phyloP scores from a whole-genome alignment of 2,329 filamentous ascomycete genomes.

The Fusarium decemcellulare region DNA sequence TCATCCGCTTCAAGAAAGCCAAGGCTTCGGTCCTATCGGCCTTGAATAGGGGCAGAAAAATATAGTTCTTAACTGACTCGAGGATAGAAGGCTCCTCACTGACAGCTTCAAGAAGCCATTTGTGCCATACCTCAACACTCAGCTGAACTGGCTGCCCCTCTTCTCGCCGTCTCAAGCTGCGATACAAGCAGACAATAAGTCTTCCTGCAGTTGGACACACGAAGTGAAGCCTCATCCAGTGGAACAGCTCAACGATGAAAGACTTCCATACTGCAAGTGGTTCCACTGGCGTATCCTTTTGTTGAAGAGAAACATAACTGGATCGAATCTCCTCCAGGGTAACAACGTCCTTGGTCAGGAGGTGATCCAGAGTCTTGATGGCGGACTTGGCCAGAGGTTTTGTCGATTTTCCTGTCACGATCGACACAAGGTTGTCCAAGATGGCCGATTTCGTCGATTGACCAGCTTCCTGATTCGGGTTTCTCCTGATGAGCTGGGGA shows the following conservation, averaged over 20 bases:
- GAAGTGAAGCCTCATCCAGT: constrained; percentile 70
- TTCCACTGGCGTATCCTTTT: constrained; percentile 31
- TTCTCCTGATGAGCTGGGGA: constrained; percentile 63
- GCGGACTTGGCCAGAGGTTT: constrained; percentile 78
- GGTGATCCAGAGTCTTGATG: constrained; percentile 76
- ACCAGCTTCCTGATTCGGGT: constrained; percentile 59
- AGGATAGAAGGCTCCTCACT: constrained; percentile 65
- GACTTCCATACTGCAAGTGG: constrained; percentile 62
- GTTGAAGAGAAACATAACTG: constrained; percentile 59
- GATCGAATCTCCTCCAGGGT: constrained; percentile 60
- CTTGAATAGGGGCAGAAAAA: constrained; percentile 75
- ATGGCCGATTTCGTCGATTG: constrained; percentile 60
- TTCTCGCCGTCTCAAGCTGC: constrained; percentile 56
- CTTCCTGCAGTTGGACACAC: constrained; percentile 73
- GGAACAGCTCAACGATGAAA: constrained; percentile 64
- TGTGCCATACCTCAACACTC: constrained; percentile 65
- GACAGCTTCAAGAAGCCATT: constrained; percentile 69
- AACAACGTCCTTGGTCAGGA: constrained; percentile 73
- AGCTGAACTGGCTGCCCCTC: constrained; percentile 43
- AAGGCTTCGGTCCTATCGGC: constrained; percentile 67
- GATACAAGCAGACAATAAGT: constrained; percentile 71
- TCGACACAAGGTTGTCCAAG: constrained; percentile 67
- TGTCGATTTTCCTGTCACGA: constrained; percentile 72
- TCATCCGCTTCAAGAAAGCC: constrained; percentile 71
- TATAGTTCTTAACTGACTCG: constrained; percentile 75